These are phyloP conservation scores for Anastatica hierochuntica DNA, from an alignment of 345 rosid species.

Conservation along the genomic window DNA sequence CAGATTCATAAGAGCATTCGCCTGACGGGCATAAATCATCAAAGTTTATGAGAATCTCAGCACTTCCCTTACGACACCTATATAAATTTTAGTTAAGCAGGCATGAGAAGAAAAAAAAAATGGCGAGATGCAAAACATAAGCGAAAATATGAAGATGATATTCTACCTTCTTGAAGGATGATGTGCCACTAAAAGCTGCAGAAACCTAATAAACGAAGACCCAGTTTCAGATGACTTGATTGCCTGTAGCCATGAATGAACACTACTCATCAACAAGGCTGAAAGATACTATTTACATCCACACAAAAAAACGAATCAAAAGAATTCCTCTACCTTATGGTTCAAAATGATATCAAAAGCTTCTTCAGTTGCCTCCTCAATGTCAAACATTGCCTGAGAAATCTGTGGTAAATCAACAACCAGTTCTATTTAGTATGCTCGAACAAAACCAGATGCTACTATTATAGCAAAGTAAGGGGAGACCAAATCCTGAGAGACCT, in stretches of 20 bases:
- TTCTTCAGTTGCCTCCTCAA: constrained; percentile 83
- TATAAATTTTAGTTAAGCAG: constrained; percentile 32
- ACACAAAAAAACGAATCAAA: neutral
- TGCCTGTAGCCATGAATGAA: constrained; percentile 50
- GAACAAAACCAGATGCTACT: neutral
- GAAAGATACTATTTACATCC: constrained; percentile 1
- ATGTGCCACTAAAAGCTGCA: constrained; percentile 83
- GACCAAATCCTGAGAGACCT: constrained; percentile 40
- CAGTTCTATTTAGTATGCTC: neutral
- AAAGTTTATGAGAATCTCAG: constrained; percentile 72
- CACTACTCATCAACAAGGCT: constrained; percentile 5
- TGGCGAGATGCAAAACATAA: no score
- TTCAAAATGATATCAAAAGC: constrained; percentile 69
- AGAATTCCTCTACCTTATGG: constrained; percentile 47
- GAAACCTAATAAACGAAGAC: constrained; percentile 62
- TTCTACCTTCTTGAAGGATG: constrained; percentile 87
- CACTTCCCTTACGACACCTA: constrained; percentile 96
- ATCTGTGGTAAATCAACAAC: constrained; percentile 39
- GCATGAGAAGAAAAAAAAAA: constrained; percentile 9
- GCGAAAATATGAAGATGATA: neutral
- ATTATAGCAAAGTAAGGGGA: neutral
- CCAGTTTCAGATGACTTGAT: constrained; percentile 60
- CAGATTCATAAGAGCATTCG: constrained; percentile 29
- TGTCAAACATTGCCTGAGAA: constrained; percentile 70
- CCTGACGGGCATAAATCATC: constrained; percentile 62